A percentile compares a stretch with the other conserved stretches of the same genome.
Evolutionary conservation across 805 yeast species (phyloP).

Genomic region (Candida orba): DNA sequence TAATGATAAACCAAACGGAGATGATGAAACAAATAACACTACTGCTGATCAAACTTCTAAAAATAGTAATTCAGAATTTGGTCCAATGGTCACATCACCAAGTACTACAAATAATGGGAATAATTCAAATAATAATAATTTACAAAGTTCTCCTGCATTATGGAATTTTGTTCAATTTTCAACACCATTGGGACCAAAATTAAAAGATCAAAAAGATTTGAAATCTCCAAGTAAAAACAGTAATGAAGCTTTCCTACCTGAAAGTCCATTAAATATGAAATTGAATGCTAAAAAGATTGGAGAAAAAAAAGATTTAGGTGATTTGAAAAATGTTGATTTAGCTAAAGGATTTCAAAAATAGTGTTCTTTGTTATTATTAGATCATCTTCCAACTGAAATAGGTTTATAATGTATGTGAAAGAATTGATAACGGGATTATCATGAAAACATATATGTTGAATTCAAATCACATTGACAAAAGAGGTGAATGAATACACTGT

Average conservation of each 20-base stretch:
- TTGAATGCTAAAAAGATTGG: slow-evolving; percentile 5
- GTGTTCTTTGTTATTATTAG: too few species aligned
- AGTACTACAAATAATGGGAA: slow-evolving; percentile 28
- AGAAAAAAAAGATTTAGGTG: slow-evolving; percentile 26
- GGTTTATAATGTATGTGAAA: neutral
- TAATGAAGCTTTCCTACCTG: slow-evolving; percentile 12
- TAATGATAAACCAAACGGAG: slow-evolving; percentile 1
- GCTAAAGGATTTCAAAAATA: slow-evolving; percentile 38
- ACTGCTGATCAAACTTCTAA: slow-evolving; percentile 4
- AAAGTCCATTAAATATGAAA: slow-evolving; percentile 18
- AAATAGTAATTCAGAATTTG: slow-evolving; percentile 12
- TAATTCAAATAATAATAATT: slow-evolving; percentile 11
- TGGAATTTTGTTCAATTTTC: slow-evolving; percentile 88
- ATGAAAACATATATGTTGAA: neutral
- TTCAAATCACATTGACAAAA: too few species aligned
- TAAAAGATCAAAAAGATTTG: slow-evolving; percentile 8
- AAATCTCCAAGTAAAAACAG: slow-evolving; percentile 16
- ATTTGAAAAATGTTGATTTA: slow-evolving; percentile 39
- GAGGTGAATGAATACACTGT: too few species aligned
- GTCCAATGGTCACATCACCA: slow-evolving; percentile 25
- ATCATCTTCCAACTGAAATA: too few species aligned
- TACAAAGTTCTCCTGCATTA: slow-evolving; percentile 70
- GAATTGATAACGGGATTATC: neutral
- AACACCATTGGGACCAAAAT: slow-evolving; percentile 29
- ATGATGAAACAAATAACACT: slow-evolving; percentile 3